Conservation (phyloP, 305 asterid genomes). For the Withania somnifera region DNA sequence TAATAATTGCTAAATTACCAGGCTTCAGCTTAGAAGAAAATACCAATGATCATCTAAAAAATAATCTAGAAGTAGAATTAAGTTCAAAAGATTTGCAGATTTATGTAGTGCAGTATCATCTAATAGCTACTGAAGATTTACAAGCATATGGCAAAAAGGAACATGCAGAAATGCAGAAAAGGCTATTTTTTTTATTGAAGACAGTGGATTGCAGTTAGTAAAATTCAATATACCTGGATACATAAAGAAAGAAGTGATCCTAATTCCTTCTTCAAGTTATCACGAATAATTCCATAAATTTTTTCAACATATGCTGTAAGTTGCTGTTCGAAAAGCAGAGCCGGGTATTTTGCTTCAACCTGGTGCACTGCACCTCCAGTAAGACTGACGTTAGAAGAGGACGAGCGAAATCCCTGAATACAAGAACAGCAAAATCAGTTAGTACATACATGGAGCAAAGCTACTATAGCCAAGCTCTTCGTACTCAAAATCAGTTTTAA, state of each 20-base stretch:
- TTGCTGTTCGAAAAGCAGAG: conserved; percentile 96
- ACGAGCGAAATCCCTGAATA: conserved; percentile 89
- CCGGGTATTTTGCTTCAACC: conserved; percentile 94
- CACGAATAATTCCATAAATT: conserved; percentile 89
- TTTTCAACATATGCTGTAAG: conserved; percentile 97
- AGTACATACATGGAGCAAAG: not conserved
- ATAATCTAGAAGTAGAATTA: not conserved
- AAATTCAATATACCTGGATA: conserved; percentile 51
- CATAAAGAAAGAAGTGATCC: conserved; percentile 59
- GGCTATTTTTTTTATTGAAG: not conserved
- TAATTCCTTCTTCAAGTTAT: conserved; percentile 79
- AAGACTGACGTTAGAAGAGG: conserved; percentile 58
- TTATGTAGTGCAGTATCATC: not conserved
- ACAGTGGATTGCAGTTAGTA: not conserved
- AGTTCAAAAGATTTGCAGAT: not conserved
- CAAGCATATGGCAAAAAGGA: not conserved
- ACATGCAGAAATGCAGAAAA: not conserved
- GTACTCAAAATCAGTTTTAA: not conserved
- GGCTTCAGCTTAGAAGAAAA: not conserved
- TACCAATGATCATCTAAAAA: not conserved
- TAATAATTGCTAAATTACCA: not conserved
- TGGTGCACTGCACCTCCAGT: conserved; percentile 71
- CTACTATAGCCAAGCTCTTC: not conserved
- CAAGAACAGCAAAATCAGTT: not conserved
- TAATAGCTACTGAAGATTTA: not conserved